These are phyloP conservation scores for Amanita muscaria DNA, from an alignment of 768 basidiomycete species.

Conservation along the genomic window DNA sequence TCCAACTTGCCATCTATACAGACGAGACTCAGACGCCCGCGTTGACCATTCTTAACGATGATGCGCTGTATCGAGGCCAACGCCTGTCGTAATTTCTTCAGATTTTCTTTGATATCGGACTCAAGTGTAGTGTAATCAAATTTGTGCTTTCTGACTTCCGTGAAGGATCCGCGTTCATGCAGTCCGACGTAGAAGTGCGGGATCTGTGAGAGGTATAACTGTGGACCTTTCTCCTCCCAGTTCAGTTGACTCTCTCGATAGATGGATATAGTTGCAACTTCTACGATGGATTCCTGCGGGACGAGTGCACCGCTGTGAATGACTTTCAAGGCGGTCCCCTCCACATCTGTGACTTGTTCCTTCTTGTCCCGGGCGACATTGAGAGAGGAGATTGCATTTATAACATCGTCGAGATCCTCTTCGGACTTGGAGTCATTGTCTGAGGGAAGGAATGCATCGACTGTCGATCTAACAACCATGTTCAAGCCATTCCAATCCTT, in stretches of 20 bases:
- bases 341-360: slow-evolving; percentile 15
- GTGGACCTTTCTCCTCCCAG: slow-evolving; percentile 40
- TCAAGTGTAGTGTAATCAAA: slow-evolving; percentile 1
- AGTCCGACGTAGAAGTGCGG: slow-evolving; percentile 31
- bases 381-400: neutral
- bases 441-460: slow-evolving; percentile 22
- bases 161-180: slow-evolving; percentile 32
- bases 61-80: neutral
- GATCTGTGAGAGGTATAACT: slow-evolving; percentile 42
- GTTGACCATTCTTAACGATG: slow-evolving; percentile 2
- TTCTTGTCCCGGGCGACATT: neutral
- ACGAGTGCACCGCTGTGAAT: slow-evolving; percentile 27
- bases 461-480: slow-evolving; percentile 32
- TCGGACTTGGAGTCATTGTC: slow-evolving; percentile 14
- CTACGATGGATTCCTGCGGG: slow-evolving; percentile 18
- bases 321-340: slow-evolving; percentile 24
- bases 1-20: neutral
- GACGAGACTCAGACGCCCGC: slow-evolving; percentile 6
- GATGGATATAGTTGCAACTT: slow-evolving; percentile 4
- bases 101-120: neutral
- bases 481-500: slow-evolving; percentile 34
- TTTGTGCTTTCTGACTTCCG: slow-evolving; percentile 9
- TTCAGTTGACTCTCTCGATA: slow-evolving; percentile 15
- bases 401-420: neutral
- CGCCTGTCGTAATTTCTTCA: slow-evolving; percentile 3